Evolutionary conservation across 257 asterid genomes (phyloP), one percentile per base, ranked within the genome.

Genomic region (Jaltomata sinuosa): DNA sequence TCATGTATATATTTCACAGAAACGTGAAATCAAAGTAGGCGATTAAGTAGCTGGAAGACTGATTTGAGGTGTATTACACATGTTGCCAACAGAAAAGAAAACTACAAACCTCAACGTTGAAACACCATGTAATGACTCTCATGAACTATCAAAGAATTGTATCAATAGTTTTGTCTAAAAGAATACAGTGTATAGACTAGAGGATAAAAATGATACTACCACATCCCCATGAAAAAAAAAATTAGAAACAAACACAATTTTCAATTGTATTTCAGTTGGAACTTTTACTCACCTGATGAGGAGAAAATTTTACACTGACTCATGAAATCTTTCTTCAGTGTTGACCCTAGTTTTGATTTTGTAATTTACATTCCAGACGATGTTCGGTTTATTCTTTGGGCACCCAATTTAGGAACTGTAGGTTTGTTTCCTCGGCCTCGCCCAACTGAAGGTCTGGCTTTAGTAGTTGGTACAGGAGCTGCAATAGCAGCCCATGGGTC

Each of bases 371-470:
- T 86, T 80, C 94, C 99, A 2, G 94, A 94, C 68, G 98, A 92
- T 81, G 98, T 91, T 88, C 98, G 91, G 89, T 94, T 95, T 86
- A 97, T 91, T 92, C 93, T 91, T 85, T 92, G 97, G 25, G 99
- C 99, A 82, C 98, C 99, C 84, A 95, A 84, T 87, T 80, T 93
- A 0, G 92, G 93, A 84, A 95, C 97, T 83, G 97, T 90, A 77
- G 96, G 84, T 90, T 93, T 97, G 14, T 49, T 77, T 49, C 91
- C 94, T 68, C 97, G 89, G 45, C 97, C 94, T 87, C 99, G 94
- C 22, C 91, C 97, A 11, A 79, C 82, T 19, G 90, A 87, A 27
- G 97, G 97, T 90, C 92, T 97, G 86, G 87, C 86, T 86, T 90
- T 94, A 5, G 97, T 87, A 67, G 94, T 91, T 15, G 97, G 93